Evolutionary conservation across 1,284 basidiomycete genomes (phyloP), one percentile per base, ranked within the genome.

Genomic region (Trichosporon sp.): DNA sequence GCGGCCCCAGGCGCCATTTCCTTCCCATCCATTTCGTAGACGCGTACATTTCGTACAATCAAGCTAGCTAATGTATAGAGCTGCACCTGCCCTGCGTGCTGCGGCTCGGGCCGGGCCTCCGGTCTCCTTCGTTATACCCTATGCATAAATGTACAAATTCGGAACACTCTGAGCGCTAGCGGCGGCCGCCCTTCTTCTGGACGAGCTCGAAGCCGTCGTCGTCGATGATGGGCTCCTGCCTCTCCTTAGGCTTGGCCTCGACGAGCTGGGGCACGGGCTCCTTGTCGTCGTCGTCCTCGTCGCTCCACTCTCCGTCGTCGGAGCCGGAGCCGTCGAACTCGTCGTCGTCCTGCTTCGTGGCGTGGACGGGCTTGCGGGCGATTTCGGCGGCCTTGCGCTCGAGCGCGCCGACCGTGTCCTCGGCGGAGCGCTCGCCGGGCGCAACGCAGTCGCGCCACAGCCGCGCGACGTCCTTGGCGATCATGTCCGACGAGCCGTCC

Each of bases 201-300:
- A 95, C 92, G 56, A 90, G 78, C 1, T 90, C 92, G 77, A 96
- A 95, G 0, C 93, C 93, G 69, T 95, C 92, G 69, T 93, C 91
- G 75, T 95, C 93, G 0, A 94, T 86, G 65, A 91, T 87, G 0
- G 89, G 89, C 77, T 90, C 89, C 62, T 86, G 82, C 67, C 81
- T 85, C 53, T 80, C 80, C 70, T 77, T 73, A 9, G 64, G 67
- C 44, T 81, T 75, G 9, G 73, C 71, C 62, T 80, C 78, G 6
- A 90, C 77, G 35, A 91, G 82, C 75, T 86, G 84, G 2, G 90
- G 90, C 4, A 84, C 87, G 64, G 86, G 86, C 5, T 86, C 87
- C 42, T 74, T 76, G 47, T 82, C 81, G 63, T 83, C 84, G 75
- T 71, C 84, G 31, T 84, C 84, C 9, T 81, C 84, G 65, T 84